Conservation (phyloP, 2,329 filamentous ascomycete genomes). For the Trichophyton mentagrophytes region DNA sequence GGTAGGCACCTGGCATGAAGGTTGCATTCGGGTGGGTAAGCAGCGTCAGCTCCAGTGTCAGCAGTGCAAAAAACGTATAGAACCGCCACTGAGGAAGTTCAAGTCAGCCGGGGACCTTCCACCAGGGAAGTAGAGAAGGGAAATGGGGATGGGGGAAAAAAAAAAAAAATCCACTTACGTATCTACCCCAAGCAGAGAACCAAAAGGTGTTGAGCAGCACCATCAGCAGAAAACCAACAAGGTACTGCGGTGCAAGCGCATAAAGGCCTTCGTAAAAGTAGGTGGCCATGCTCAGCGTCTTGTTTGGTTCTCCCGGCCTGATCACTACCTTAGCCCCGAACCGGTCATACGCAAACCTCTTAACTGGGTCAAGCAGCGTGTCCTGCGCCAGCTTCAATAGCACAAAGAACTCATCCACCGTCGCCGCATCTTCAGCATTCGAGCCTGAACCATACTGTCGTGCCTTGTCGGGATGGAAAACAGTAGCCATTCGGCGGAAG, state of each 20-base stretch:
- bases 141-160: not conserved
- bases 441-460: conserved; percentile 23
- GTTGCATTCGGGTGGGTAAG: conserved; percentile 40
- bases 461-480: conserved; percentile 75
- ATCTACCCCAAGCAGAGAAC: conserved; percentile 33
- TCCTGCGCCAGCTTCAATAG: conserved; percentile 74
- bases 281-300: conserved; percentile 50
- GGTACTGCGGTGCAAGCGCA: conserved; percentile 28
- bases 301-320: conserved; percentile 36
- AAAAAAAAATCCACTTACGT: conserved; percentile 26
- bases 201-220: conserved; percentile 29
- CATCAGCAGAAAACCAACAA: conserved; percentile 25
- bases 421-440: conserved; percentile 16
- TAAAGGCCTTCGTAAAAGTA: conserved; percentile 57
- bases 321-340: conserved; percentile 61
- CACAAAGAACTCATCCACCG: conserved; percentile 52
- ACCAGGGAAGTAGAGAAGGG: too few relatives aligned
- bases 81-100: conserved; percentile 34
- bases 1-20: conserved; percentile 24
- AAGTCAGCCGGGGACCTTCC: too few relatives aligned
- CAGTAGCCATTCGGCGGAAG: conserved; percentile 61
- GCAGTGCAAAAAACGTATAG: conserved; percentile 41
- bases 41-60: conserved; percentile 45
- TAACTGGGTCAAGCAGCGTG: conserved; percentile 61
- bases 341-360: conserved; percentile 77